phyloP scores from a whole-genome alignment of 2,329 filamentous ascomycete species.

The Polytolypa hystricis region DNA sequence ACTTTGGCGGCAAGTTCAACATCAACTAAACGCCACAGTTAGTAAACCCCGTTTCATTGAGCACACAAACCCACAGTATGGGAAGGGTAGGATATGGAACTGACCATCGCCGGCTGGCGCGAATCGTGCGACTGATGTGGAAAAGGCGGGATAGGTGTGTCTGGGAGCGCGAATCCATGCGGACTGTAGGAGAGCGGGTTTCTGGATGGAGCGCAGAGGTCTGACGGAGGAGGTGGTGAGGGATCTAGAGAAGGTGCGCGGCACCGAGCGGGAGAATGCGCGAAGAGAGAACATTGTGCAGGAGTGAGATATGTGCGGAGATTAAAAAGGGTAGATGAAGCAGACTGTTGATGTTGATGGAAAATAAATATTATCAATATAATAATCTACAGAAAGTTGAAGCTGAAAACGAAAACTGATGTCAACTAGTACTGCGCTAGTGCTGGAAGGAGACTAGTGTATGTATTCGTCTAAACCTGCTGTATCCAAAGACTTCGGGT shows the following conservation, averaged over 20 bases:
- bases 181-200: conserved; percentile 40
- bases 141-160: conserved; percentile 36
- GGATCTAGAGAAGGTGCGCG: conserved; percentile 50
- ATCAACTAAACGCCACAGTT: conserved; percentile 40
- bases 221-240: conserved; percentile 43
- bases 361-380: too few relatives aligned
- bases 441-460: too few relatives aligned
- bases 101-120: conserved; percentile 39
- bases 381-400: too few relatives aligned
- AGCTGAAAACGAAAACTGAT: too few relatives aligned
- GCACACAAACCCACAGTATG: not conserved
- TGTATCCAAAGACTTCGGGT: too few relatives aligned
- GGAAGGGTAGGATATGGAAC: conserved; percentile 5
- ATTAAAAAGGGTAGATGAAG: conserved; percentile 4
- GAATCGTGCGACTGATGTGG: conserved; percentile 31
- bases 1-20: conserved; percentile 79
- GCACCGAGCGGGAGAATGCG: conserved; percentile 53
- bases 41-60: not conserved
- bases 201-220: conserved; percentile 37
- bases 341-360: too few relatives aligned
- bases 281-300: conserved; percentile 59
- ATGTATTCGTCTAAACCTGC: too few relatives aligned
- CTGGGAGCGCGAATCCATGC: conserved; percentile 35
- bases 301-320: not conserved
- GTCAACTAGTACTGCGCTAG: too few relatives aligned